Conservation (phyloP, 2,329 filamentous ascomycete genomes). For the Aspergillus ustus region DNA sequence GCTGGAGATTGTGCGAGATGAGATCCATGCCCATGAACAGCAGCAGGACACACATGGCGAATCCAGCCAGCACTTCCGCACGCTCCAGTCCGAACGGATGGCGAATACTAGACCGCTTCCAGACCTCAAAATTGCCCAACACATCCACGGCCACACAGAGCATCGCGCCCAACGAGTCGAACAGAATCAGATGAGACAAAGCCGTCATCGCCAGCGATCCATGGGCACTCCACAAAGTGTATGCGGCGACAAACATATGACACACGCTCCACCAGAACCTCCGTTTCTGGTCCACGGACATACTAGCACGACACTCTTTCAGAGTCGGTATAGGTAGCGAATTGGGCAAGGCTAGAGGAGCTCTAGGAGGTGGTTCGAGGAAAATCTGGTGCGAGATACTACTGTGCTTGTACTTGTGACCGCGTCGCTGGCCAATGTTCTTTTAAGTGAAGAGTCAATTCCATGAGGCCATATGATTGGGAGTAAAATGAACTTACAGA, state of each 20-base stretch:
- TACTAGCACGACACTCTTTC: conserved; percentile 84
- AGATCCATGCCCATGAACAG: conserved; percentile 98
- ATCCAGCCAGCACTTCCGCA: conserved; percentile 90
- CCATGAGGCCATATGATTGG: conserved; percentile 15
- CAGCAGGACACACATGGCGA: conserved; percentile 93
- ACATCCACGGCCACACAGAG: conserved; percentile 93
- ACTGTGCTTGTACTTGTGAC: conserved; percentile 97
- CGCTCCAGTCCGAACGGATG: conserved; percentile 93
- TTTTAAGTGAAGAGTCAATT: conserved; percentile 42
- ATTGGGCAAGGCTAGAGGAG: conserved; percentile 85
- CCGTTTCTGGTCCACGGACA: conserved; percentile 83
- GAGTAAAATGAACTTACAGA: conserved; percentile 56
- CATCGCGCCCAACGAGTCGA: conserved; percentile 89
- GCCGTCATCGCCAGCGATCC: conserved; percentile 90
- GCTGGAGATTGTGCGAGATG: conserved; percentile 90
- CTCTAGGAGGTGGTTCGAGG: conserved; percentile 83
- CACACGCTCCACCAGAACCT: conserved; percentile 88
- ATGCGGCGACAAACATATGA: conserved; percentile 80
- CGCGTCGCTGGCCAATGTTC: conserved; percentile 88
- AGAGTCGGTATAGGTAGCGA: conserved; percentile 90
- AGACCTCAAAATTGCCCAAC: conserved; percentile 95
- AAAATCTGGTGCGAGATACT: conserved; percentile 97
- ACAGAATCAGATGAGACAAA: conserved; percentile 89
- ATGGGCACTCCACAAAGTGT: conserved; percentile 83
- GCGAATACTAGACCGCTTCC: conserved; percentile 88